phyloP scores from a whole-genome alignment of 1,139 yeast genomes.

The Blastobotrys elegans region DNA sequence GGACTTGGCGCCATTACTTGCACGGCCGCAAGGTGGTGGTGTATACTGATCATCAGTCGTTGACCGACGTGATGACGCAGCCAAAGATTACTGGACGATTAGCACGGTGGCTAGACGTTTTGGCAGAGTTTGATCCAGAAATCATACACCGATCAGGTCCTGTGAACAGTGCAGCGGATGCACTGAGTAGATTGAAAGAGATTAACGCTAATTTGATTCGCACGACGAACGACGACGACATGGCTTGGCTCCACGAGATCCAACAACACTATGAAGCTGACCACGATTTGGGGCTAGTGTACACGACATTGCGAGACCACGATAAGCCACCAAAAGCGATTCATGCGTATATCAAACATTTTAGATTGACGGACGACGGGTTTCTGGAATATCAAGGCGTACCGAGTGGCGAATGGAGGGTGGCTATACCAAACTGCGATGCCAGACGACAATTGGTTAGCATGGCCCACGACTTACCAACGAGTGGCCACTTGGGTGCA shows the following conservation, averaged over 20 bases:
- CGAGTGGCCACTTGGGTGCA: neutral
- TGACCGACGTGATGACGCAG: neutral
- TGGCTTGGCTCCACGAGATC: neutral
- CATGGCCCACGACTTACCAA: neutral
- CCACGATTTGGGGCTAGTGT: neutral
- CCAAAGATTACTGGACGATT: neutral
- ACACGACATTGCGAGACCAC: neutral
- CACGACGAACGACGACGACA: neutral
- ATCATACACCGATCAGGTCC: neutral
- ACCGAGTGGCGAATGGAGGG: neutral
- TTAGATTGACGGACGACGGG: neutral
- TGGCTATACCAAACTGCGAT: neutral
- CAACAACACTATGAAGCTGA: neutral
- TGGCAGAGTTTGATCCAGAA: constrained; percentile 2
- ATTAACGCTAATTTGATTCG: neutral
- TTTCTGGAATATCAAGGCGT: neutral
- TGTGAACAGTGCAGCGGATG: constrained; percentile 3
- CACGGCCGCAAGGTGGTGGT: neutral
- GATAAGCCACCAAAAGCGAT: no score
- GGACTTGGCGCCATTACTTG: constrained; percentile 6
- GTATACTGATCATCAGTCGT: neutral
- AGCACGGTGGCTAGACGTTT: constrained; percentile 1
- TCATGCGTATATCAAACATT: neutral
- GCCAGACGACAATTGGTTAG: neutral
- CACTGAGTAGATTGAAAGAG: constrained; percentile 1